These are phyloP conservation scores for Fraxinus albicans DNA, from an alignment of 305 asterid species.

Conservation along the genomic window DNA sequence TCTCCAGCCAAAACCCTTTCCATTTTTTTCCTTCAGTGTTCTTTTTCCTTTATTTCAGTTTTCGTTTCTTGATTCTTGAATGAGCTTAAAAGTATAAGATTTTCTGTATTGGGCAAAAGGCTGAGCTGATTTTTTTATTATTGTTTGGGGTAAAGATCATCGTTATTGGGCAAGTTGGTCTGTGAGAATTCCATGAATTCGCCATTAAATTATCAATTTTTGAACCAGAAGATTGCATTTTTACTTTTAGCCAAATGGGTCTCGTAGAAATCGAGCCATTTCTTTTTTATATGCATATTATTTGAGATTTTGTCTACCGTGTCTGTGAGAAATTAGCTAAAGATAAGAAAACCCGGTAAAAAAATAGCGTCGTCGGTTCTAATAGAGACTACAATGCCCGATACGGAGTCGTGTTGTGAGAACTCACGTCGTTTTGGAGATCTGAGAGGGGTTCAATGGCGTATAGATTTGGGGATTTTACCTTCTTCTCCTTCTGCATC, in stretches of 20 bases:
- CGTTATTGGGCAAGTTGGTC: slow-evolving; percentile 27
- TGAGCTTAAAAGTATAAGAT: background rate
- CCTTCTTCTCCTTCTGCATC: slow-evolving; percentile 64
- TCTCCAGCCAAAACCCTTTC: slow-evolving; percentile 17
- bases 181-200: slow-evolving; percentile 13
- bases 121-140: background rate
- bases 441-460: slow-evolving; percentile 90
- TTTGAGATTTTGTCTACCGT: slow-evolving; percentile 21
- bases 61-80: background rate
- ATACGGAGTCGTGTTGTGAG: slow-evolving; percentile 33
- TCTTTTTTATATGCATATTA: background rate
- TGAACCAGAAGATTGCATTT: slow-evolving; percentile 13
- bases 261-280: slow-evolving; percentile 1
- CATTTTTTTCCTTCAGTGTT: background rate
- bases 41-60: background rate
- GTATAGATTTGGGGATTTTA: slow-evolving; percentile 81
- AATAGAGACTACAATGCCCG: slow-evolving; percentile 42
- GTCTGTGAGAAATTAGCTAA: slow-evolving; percentile 26
- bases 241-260: slow-evolving; percentile 14
- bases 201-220: slow-evolving; percentile 6
- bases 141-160: slow-evolving; percentile 3
- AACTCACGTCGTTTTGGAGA: slow-evolving; percentile 45
- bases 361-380: slow-evolving; percentile 22
- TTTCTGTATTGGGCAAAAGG: background rate
- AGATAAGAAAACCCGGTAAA: background rate